Conservation (phyloP, 495 filamentous ascomycete species). For the Acidomyces sp. region DNA sequence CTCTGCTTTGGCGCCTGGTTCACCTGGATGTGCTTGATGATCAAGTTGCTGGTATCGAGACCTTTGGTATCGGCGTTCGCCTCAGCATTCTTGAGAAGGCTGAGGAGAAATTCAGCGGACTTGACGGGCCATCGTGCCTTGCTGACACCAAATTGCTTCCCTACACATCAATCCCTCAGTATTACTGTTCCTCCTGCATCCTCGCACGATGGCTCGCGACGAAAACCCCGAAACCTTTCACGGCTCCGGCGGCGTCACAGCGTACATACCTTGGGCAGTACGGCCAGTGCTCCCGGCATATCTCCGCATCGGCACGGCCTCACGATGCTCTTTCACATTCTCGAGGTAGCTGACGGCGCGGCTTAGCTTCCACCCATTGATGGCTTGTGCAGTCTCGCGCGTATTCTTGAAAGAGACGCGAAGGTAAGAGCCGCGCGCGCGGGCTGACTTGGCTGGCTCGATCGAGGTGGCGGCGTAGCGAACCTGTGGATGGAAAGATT, state of each 20-base stretch:
- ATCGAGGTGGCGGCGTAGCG: conserved; percentile 93
- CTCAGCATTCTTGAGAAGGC: conserved; percentile 97
- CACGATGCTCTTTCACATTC: conserved; percentile 88
- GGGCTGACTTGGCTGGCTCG: conserved; percentile 81
- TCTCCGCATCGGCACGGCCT: conserved; percentile 93
- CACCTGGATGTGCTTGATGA: conserved; percentile 99
- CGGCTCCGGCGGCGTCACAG: not conserved
- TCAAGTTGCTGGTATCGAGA: conserved; percentile 88
- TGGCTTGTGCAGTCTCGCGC: conserved; percentile 95
- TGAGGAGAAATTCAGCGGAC: conserved; percentile 93
- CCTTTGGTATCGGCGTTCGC: conserved; percentile 98
- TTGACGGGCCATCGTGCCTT: conserved; percentile 98
- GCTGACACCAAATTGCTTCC: conserved; percentile 95
- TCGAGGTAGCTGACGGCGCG: conserved; percentile 90
- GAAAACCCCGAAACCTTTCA: not conserved
- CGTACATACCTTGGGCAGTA: conserved; percentile 80
- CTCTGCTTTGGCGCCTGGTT: conserved; percentile 99
- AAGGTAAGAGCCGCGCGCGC: conserved; percentile 94
- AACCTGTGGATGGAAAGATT: conserved; percentile 45
- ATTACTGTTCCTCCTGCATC: conserved; percentile 11
- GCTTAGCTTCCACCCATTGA: conserved; percentile 97
- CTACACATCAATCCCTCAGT: conserved; percentile 32
- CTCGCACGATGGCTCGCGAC: conserved; percentile 5
- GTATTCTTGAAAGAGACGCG: conserved; percentile 99
- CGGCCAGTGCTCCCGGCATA: conserved; percentile 90